Conservation (phyloP, 2,329 filamentous ascomycete species). For the Colletotrichum chlorophyti region DNA sequence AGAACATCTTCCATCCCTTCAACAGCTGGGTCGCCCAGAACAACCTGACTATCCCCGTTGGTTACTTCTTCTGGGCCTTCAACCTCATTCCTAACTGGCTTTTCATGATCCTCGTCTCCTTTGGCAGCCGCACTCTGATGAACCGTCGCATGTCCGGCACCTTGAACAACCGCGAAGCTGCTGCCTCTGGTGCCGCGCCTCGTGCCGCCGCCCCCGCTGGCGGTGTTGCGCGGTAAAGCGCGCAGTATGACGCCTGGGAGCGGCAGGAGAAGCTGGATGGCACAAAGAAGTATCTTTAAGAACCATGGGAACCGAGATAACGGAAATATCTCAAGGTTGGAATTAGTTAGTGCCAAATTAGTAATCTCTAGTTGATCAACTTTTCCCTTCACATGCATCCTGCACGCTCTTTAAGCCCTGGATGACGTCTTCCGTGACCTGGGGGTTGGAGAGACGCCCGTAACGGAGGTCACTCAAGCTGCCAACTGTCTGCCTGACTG, state of each 20-base stretch:
- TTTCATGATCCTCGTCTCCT: constrained; percentile 78
- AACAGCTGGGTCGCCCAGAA: constrained; percentile 71
- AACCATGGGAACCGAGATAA: not conserved
- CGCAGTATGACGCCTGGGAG: not conserved
- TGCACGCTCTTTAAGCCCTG: constrained; percentile 71
- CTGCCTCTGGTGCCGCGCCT: constrained; percentile 1
- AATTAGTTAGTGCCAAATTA: constrained; percentile 30
- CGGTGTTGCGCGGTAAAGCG: constrained; percentile 16
- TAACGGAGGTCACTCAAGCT: constrained; percentile 84
- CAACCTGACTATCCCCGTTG: constrained; percentile 67
- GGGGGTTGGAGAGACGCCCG: constrained; percentile 72
- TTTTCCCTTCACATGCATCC: constrained; percentile 63
- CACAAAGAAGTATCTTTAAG: constrained; percentile 2
- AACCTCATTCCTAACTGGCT: constrained; percentile 75
- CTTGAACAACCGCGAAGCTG: constrained; percentile 4
- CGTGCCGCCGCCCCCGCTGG: constrained; percentile 4
- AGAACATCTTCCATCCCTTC: constrained; percentile 79
- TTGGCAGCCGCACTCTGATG: constrained; percentile 79
- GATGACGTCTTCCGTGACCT: constrained; percentile 70
- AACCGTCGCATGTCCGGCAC: constrained; percentile 37
- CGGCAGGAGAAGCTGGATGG: not conserved
- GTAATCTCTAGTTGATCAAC: constrained; percentile 35
- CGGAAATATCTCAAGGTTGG: too few relatives aligned
- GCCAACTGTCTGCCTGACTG: constrained; percentile 71
- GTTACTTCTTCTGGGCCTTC: constrained; percentile 72